Base-by-base conservation (phyloP, 1,284 basidiomycete genomes). In the Leccinum ambiguum region DNA sequence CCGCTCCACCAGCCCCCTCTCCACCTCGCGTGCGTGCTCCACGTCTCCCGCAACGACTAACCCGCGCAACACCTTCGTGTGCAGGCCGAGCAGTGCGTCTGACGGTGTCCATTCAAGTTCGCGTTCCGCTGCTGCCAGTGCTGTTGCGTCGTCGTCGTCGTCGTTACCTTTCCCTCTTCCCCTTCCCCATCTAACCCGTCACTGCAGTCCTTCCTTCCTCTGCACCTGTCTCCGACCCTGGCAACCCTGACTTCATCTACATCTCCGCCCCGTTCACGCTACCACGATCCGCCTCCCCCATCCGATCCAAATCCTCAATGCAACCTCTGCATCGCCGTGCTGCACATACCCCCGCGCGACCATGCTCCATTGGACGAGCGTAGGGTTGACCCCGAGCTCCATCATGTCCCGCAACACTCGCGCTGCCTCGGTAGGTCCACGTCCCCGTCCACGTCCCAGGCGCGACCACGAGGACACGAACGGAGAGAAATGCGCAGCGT, bases 321-420 rank as follows among this genome's bases (percentile, higher is more conserved):
- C 71, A 1, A 69, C 60, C 2, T 1, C 8, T 3, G 73, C 67
- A n/a, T 72, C 67, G 11, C 62, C 72, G 43, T 68, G 61, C 60
- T 67, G 62, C 11, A 68, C 67, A 58, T 67, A 66, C 59, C 68
- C 65, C 45, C 76, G 65, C 7, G 64, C 66, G 59, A 71, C 45
- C 68, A 69, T 78, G 66, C 63, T 73, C 72, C 65, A 75, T 64
- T 67, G 75, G 41, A 70, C 59, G 18, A 65, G 57, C 39, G 67
- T 62, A 3, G 77, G 78, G 7, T 63, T 36, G 39, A 82, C 65
- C 4, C 74, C 73, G 0, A 76, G 64, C 6, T 58, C 53, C 13
- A 70, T 64, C 78, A 82, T 79, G 69, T 81, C 81, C 18, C 61
- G 54, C 18, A 81, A 56, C 30, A 80, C 71, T 9, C 63, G 63